A percentile compares a stretch with the other conserved stretches of the same genome.
Evolutionary conservation across 345 rosid species (phyloP).

Genomic region (Salix caprea): DNA sequence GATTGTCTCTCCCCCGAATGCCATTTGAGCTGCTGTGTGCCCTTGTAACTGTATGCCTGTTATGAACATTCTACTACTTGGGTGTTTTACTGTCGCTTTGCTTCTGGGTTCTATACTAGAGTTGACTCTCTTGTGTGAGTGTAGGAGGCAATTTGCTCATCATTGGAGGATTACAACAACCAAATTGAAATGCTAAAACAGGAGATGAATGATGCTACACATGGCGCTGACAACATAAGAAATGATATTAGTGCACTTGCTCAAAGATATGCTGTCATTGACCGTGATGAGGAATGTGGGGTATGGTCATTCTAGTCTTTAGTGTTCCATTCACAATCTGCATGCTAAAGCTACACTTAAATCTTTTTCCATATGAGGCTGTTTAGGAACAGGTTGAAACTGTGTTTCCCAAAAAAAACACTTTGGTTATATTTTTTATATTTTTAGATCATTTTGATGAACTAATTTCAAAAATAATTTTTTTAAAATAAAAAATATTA

Average conservation of each 20-base stretch:
- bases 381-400: too few relatives aligned
- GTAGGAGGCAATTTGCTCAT: slow-evolving; percentile 96
- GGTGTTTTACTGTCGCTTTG: too few relatives aligned
- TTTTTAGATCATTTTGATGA: too few relatives aligned
- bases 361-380: background rate
- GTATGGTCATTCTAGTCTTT: slow-evolving; percentile 45
- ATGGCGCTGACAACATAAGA: slow-evolving; percentile 98
- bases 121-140: slow-evolving; percentile 4
- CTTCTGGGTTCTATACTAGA: too few relatives aligned
- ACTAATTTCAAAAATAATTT: too few relatives aligned
- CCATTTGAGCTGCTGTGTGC: background rate
- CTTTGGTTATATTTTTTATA: too few relatives aligned
- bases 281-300: slow-evolving; percentile 93
- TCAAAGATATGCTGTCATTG: slow-evolving; percentile 92
- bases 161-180: slow-evolving; percentile 94
- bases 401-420: too few relatives aligned
- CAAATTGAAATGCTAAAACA: slow-evolving; percentile 88
- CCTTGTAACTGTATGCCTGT: background rate
- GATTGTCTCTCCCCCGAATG: background rate
- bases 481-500: too few relatives aligned
- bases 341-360: background rate
- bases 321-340: slow-evolving; percentile 11
- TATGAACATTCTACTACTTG: background rate
- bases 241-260: slow-evolving; percentile 94
- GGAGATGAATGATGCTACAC: slow-evolving; percentile 99